A percentile compares a stretch with the other conserved stretches of the same genome.
These are phyloP conservation scores for Wallacemonas rigidus DNA, from an alignment of 208 protist genomes.

Conservation along the genomic window DNA sequence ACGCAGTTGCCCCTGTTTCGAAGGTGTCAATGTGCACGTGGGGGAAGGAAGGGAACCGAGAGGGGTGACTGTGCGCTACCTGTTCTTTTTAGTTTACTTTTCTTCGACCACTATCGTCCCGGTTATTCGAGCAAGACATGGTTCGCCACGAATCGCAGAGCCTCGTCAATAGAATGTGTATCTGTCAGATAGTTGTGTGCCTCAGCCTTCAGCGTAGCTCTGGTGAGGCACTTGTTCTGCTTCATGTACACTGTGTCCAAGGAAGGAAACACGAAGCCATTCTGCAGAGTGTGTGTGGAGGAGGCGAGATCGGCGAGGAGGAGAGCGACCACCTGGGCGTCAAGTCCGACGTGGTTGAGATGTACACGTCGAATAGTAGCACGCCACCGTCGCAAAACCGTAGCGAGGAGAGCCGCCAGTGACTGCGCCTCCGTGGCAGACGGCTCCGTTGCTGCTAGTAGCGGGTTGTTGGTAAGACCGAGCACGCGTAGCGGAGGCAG, in stretches of 20 bases:
- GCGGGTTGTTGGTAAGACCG: conserved; percentile 29
- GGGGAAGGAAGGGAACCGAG: no score
- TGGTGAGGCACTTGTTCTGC: conserved; percentile 17
- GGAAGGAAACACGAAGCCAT: not conserved
- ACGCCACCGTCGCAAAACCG: conserved; percentile 16
- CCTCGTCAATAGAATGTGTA: not conserved
- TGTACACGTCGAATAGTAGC: conserved; percentile 21
- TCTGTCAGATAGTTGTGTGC: not conserved
- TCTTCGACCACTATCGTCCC: no score
- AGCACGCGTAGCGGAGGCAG: conserved; percentile 13
- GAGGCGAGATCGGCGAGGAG: conserved; percentile 2
- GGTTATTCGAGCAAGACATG: conserved; percentile 2
- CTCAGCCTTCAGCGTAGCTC: not conserved
- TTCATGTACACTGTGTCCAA: conserved; percentile 27
- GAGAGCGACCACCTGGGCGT: not conserved
- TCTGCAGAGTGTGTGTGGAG: not conserved
- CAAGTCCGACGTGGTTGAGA: conserved; percentile 30
- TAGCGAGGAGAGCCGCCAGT: conserved; percentile 1
- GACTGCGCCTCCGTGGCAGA: not conserved
- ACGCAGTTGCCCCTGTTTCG: no score
- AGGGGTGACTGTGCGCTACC: no score
- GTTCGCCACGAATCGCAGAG: not conserved
- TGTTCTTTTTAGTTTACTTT: no score
- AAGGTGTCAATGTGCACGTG: no score
- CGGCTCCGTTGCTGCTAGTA: not conserved